Base-by-base conservation (phyloP, 306 rosid genomes). In the Cucurbita pepo region DNA sequence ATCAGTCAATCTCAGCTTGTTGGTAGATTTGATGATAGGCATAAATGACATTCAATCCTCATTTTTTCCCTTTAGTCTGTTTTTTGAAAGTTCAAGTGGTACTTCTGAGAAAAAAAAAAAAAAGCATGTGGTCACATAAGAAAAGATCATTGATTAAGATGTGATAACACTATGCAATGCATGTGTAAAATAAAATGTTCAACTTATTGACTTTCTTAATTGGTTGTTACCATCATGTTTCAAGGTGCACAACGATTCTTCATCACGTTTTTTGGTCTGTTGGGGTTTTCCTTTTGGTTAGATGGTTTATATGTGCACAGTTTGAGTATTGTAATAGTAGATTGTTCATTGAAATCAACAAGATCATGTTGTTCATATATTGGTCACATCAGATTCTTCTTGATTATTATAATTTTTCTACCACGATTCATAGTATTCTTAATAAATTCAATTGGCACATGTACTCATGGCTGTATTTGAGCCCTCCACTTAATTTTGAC, bases 331-430 rank as follows among this genome's bases (percentile, higher is more conserved):
- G 6, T 57, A 69, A 63, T 25, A 48, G 66, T 64, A 57, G 13
- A n/a, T 73, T 82, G 52, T 15, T 65, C 59, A 70, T 52, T 76
- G 44, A 45, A 37, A 72, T 40, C 36, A 43, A 38, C 56, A 45
- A 47, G 72, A 45, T 47, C 21, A 22, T 67, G 72, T 44, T 12
- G 56, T 67, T 45, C 54, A 44, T 43, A 6, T 6, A 45, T 43
- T 21, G 55, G 38, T 44, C 72, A 45, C 40, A 6, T 66, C 19
- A 1, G 54, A 66, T 44, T 44, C n/a, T 66, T 66, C 15, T 40
- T 63, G 69, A 64, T 64, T 18, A 30, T 52, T 18, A n/a, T 10
- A 44, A 43, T 64, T 10, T 18, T 64, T 10, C 51, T 18, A 25
- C n/a, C 4, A 4, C 51, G 7, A 8, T 65, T 65, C 14, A 44